Percentiles rank a stretch among this genome's conserved stretches.
phyloP scores from a whole-genome alignment of 2,329 filamentous ascomycete species.

The Talaromyces sp. region DNA sequence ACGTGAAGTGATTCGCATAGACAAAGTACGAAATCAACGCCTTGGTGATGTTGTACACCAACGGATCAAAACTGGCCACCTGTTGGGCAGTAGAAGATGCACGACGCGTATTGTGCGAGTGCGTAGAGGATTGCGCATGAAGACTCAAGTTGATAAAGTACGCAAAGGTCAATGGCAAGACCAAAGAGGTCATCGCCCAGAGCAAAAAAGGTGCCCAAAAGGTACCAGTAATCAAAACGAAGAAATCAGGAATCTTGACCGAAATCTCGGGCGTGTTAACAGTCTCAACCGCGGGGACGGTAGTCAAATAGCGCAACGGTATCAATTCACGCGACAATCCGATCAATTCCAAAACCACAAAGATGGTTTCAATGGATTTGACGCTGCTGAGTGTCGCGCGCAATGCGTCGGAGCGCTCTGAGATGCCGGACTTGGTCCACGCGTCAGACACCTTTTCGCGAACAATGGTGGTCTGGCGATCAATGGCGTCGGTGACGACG shows the following conservation, averaged over 20 bases:
- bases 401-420: conserved; percentile 58
- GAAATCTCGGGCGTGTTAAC: conserved; percentile 59
- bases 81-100: conserved; percentile 25
- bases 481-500: conserved; percentile 72
- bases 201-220: conserved; percentile 83
- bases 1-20: conserved; percentile 57
- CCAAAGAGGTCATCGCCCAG: conserved; percentile 73
- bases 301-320: conserved; percentile 69
- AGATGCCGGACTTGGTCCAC: conserved; percentile 38
- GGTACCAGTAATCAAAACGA: conserved; percentile 67
- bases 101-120: conserved; percentile 30
- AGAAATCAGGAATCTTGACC: conserved; percentile 75
- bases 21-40: conserved; percentile 78
- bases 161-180: conserved; percentile 68
- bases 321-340: conserved; percentile 70
- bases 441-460: conserved; percentile 35
- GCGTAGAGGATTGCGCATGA: conserved; percentile 37
- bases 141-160: conserved; percentile 89
- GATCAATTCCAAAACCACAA: conserved; percentile 68
- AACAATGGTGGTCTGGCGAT: conserved; percentile 55
- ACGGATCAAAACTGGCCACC: conserved; percentile 64
- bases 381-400: conserved; percentile 69
- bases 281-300: conserved; percentile 61
- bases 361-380: conserved; percentile 66
- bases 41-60: conserved; percentile 88